Evolutionary conservation across 108 stramenopile genomes (phyloP), one percentile per base, ranked within the genome.

Genomic region (Skeletonema grethae): DNA sequence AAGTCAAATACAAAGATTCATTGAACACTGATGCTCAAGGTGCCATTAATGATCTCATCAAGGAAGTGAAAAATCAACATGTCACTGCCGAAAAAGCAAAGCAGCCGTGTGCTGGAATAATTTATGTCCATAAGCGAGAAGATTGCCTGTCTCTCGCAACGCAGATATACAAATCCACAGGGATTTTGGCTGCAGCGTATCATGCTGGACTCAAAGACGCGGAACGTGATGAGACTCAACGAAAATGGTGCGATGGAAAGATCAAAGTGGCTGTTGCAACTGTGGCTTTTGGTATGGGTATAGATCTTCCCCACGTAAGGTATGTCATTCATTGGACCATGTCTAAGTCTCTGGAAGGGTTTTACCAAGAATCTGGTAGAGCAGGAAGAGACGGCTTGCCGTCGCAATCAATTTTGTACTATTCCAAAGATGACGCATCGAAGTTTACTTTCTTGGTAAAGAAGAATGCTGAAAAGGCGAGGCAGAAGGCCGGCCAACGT

Each of bases 211-310:
- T 91, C 53, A 90, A 91, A 58, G 85, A 85, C 55, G 67, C 50
- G 9, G 87, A 86, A 62, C 79, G 92, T 7, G 76, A 82, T 29
- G 67, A 70, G 9, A 77, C 85, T 13, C 87, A 88, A 65, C 60
- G 77, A 30, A 82, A 79, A 57, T 90, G 90, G 90, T 84, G 82
- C 9, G 69, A 77, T 32, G 90, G 88, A 8, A 61, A 25, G 3
- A 61, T 86, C 13, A 82, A 81, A 63, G 75, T 91, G 35, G 88
- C 84, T 16, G 85, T 92, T 7, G 97, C 97, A 0, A 96, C 95
- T 56, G 78, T 97, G 55, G 95, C 95, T n/a, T 97, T 97, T 67
- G 96, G 98, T 5, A 93, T 93, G 92, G 96, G 97, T 0, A 96
- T 97, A 60, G 94, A 97, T 74, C 53, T 87, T 22, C 76, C 90